Evolutionary conservation across 345 rosid genomes (phyloP), one percentile per base, ranked within the genome.

Genomic region (Brassica incana): DNA sequence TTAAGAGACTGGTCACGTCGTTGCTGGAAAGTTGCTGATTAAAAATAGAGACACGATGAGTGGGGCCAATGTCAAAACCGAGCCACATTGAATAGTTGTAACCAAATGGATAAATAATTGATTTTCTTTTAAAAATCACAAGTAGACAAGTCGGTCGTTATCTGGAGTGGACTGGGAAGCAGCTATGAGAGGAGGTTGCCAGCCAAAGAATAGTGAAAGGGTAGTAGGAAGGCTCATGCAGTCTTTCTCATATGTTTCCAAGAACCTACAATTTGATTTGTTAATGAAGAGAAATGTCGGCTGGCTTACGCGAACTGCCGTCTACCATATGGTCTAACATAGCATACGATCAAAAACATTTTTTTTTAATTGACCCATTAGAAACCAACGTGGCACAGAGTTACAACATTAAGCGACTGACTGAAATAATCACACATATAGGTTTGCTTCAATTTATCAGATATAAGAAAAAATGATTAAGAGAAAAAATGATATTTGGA

Each of bases 141-240:
- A 64, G 5, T 72, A 72, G 60, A 58, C 43, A 54, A 45, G 69
- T 72, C 60, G 25, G 72, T 72, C 67, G 45, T 54, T 15, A 25
- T 65, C 81, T 5, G 35, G 33, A 78, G 67, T 38, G 72, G 61
- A 72, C 72, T 65, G 5, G 72, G 61, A 72, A 71, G 60, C 25
- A 77, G 30, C 81, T 20, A 63, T 64, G 81, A 64, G 71, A 16
- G 11, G 30, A 52, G 7, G 52, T 77, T 62, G 65, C 71, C 71
- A 70, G 76, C 65, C 56, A 50, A 63, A 6, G 36, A 20, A 50
- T 52, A 71, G 71, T 63, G 58, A 63, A 77, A 63, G 40, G 38
- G 64, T 77, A 5, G 70, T 32, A 45, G 74, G 64, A 77, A 77
- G 63, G 76, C 71, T 71, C 81, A 30, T 61, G 76, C 23, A 62